Evolutionary conservation across 1,284 basidiomycete genomes (phyloP).

Genomic region (Cryptococcus sp.): DNA sequence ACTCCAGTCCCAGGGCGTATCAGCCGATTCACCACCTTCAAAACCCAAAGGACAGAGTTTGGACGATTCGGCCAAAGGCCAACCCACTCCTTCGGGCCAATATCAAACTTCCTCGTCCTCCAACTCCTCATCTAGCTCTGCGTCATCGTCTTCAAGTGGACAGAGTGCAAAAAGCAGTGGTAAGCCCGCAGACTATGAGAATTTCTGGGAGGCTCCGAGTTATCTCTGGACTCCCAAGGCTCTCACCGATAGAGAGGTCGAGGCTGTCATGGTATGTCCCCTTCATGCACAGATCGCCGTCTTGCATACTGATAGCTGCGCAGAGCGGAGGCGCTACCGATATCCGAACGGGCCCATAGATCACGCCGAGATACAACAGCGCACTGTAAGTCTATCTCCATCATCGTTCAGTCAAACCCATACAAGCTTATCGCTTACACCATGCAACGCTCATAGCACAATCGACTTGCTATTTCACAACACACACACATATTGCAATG

Average conservation of each 20-base stretch:
- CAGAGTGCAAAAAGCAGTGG: constrained; percentile 14
- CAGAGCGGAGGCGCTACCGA: constrained; percentile 71
- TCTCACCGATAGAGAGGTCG: constrained; percentile 70
- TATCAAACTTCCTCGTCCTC: constrained; percentile 7
- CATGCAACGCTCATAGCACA: background rate
- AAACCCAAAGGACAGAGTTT: constrained; percentile 37
- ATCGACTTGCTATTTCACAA: background rate
- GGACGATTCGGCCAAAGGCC: constrained; percentile 16
- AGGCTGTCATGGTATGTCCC: constrained; percentile 70
- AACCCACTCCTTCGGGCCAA: constrained; percentile 9
- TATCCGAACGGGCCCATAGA: constrained; percentile 36
- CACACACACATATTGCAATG: background rate
- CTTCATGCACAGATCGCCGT: background rate
- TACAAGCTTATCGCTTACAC: too few species aligned
- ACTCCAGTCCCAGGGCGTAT: constrained; percentile 51
- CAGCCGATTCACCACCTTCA: constrained; percentile 25
- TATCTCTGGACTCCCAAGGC: constrained; percentile 66
- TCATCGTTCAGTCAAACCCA: too few species aligned
- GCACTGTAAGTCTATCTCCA: too few species aligned
- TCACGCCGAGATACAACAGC: too few species aligned
- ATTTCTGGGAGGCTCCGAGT: constrained; percentile 79
- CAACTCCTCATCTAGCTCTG: background rate
- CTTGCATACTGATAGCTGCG: background rate
- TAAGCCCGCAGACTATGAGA: constrained; percentile 57
- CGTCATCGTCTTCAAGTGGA: constrained; percentile 3